Base-by-base conservation (phyloP, 2,329 filamentous ascomycete genomes). In the Ceratocystis variospora region DNA sequence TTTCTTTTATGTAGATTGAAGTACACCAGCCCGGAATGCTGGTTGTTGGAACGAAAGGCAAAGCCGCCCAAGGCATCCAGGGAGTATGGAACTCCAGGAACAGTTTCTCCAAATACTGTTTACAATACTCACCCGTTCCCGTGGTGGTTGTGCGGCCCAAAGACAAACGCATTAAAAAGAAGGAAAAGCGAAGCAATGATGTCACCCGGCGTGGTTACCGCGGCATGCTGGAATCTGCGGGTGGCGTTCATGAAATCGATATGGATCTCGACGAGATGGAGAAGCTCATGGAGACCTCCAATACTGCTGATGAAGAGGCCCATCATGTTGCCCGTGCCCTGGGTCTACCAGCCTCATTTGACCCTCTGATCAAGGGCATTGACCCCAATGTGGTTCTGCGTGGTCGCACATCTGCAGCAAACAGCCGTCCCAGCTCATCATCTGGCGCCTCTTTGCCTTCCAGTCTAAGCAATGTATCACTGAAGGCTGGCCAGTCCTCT, bases 11-110 rank as follows among this genome's bases (percentile, higher is more conserved):
- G 7, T 71, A 95, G 90, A 96, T 96, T 70, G 87, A 89, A 71
- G 87, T 96, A 68, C 93, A 96, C 75, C 89, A 96, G 73, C 92
- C 92, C 2, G 90, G 89, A 2, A 92, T 96, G 77, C 82, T 96
- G 25, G 87, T 96, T 33, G 92, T 96, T 17, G 92, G 92, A 55
- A 96, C 92, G 0, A 84, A 88, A 71, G 92, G 92, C 59, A 84
- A 90, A 65, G 93, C 88, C 46, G 80, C 96, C 1, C 90, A 90
- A 44, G 90, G 91, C 31, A 86, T 96, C 67, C 91, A 96, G 73
- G 89, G 90, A 61, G 79, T 96, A 37, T 83, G 96, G 53, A 90
- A 89, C 62, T 83, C 81, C 41, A 78, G 81, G 55, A 94, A 90
- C 69, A 94, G 89, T 0, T 92, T 96, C 57, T 95, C 90, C 31